Percentiles rank a stretch among this genome's conserved stretches.
Evolutionary conservation across 768 basidiomycete genomes (phyloP).

Genomic region (Phanerochaete carnosa): DNA sequence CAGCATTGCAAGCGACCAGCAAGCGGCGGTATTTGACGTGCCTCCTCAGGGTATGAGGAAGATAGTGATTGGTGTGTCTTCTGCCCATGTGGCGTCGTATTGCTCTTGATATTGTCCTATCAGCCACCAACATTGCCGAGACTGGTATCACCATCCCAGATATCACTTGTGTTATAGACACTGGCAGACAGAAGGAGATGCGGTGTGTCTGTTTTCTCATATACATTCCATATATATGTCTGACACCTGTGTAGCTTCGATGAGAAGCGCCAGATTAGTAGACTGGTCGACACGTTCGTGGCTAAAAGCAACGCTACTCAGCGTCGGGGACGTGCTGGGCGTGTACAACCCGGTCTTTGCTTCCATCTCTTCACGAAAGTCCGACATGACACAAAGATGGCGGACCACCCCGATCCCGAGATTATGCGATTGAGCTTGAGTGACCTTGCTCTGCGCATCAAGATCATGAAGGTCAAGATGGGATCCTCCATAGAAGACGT

Average conservation of each 20-base stretch:
- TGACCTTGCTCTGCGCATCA: conserved; percentile 86
- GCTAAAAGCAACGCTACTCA: conserved; percentile 91
- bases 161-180: conserved; percentile 94
- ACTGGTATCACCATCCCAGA: conserved; percentile 99
- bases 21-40: conserved; percentile 86
- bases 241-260: conserved; percentile 60
- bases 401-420: conserved; percentile 89
- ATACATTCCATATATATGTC: conserved; percentile 6
- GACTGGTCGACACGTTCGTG: conserved; percentile 87
- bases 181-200: conserved; percentile 94
- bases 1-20: conserved; percentile 87
- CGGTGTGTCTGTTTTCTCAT: conserved; percentile 38
- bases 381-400: conserved; percentile 84
- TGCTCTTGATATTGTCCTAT: background rate
- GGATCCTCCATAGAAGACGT: conserved; percentile 89
- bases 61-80: conserved; percentile 81
- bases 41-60: conserved; percentile 81
- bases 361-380: conserved; percentile 94
- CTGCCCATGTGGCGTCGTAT: conserved; percentile 12
- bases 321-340: conserved; percentile 85
- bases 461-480: conserved; percentile 88
- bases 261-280: conserved; percentile 93
- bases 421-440: conserved; percentile 93
- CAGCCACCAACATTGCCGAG: conserved; percentile 92
- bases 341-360: conserved; percentile 84